Evolutionary conservation across 371 early-diverging fungal species (phyloP).

Genomic region (Dipsacomyces acuminosporus): DNA sequence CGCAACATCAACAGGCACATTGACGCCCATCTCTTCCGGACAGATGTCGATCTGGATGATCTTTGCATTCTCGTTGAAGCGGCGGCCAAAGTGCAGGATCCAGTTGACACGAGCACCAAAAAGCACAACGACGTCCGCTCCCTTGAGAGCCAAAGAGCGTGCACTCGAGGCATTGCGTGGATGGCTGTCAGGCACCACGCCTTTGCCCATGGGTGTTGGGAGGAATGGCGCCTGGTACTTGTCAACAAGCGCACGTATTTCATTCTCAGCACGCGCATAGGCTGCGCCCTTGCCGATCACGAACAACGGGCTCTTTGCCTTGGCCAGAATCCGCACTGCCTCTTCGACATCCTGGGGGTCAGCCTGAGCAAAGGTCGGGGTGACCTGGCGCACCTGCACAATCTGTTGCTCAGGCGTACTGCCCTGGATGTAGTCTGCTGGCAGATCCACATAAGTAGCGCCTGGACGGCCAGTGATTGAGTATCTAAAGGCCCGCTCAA

Average conservation of each 20-base stretch:
- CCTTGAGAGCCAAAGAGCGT: constrained; percentile 59
- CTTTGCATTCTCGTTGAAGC: constrained; percentile 53
- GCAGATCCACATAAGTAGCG: constrained; percentile 68
- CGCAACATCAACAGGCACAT: constrained; percentile 51
- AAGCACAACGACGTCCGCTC: constrained; percentile 68
- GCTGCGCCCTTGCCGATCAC: constrained; percentile 79
- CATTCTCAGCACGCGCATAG: constrained; percentile 63
- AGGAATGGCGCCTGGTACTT: constrained; percentile 61
- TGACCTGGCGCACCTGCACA: constrained; percentile 5
- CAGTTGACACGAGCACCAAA: constrained; percentile 76
- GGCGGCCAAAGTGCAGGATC: constrained; percentile 73
- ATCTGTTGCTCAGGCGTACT: neutral
- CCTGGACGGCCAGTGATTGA: constrained; percentile 66
- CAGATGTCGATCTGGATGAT: constrained; percentile 71
- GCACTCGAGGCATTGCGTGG: constrained; percentile 66
- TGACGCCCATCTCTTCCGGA: constrained; percentile 62
- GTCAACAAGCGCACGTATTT: constrained; percentile 55
- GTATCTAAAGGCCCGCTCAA: constrained; percentile 57
- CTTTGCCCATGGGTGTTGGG: constrained; percentile 82
- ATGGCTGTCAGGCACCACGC: constrained; percentile 62
- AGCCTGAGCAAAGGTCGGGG: constrained; percentile 49
- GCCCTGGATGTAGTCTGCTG: constrained; percentile 67
- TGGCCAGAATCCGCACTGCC: constrained; percentile 38
- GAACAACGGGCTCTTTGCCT: constrained; percentile 61
- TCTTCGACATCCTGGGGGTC: constrained; percentile 37